These are phyloP conservation scores for Xerocomus brunneocitrinus DNA, from an alignment of 768 basidiomycete species.

Conservation along the genomic window DNA sequence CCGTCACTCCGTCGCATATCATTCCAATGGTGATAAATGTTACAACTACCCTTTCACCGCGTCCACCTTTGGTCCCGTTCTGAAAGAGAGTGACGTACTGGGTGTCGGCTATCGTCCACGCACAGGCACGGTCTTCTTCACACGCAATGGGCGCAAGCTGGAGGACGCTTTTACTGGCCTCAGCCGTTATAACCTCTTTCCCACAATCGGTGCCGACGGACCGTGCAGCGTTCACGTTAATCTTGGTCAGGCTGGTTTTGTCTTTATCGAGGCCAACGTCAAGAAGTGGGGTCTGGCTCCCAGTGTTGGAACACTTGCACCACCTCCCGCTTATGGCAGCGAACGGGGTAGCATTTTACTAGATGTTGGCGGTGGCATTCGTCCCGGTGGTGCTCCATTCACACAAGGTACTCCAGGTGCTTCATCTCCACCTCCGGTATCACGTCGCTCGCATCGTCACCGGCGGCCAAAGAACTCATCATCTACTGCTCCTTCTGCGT, in stretches of 20 bases:
- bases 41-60: constrained; percentile 95
- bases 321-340: constrained; percentile 96
- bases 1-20: constrained; percentile 89
- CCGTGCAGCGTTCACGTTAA: constrained; percentile 97
- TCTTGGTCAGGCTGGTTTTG: constrained; percentile 95
- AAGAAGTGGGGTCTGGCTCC: constrained; percentile 99
- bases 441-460: constrained; percentile 55
- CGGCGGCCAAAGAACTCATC: constrained; percentile 46
- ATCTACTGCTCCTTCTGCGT: constrained; percentile 39
- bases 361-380: constrained; percentile 61
- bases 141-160: constrained; percentile 93
- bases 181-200: constrained; percentile 90
- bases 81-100: constrained; percentile 94
- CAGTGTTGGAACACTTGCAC: constrained; percentile 93
- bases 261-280: constrained; percentile 99
- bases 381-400: constrained; percentile 37
- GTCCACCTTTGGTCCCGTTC: constrained; percentile 70
- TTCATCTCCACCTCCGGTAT: constrained; percentile 41
- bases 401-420: constrained; percentile 44
- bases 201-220: constrained; percentile 93
- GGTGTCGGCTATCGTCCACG: constrained; percentile 95
- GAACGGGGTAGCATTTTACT: constrained; percentile 95
- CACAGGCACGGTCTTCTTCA: constrained; percentile 98
- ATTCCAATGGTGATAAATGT: constrained; percentile 94
- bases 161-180: constrained; percentile 95